These are phyloP conservation scores for Schizosaccharomyces versatilis DNA, from an alignment of 1,139 yeast species.

Conservation along the genomic window DNA sequence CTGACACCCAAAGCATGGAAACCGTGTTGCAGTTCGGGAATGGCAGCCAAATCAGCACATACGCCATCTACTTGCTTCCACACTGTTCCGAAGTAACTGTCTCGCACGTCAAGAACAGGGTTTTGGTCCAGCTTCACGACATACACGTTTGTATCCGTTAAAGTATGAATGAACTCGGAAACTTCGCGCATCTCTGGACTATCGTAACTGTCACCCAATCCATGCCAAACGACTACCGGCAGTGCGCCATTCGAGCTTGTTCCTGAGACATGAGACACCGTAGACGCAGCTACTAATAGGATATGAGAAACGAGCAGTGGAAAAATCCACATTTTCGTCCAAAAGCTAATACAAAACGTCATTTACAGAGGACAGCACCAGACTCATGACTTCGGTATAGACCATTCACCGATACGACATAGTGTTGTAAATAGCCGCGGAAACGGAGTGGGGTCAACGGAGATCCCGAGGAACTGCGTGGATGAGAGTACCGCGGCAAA, in stretches of 20 bases:
- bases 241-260: background rate
- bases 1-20: constrained; percentile 63
- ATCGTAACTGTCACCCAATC: constrained; percentile 55
- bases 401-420: too few relatives aligned
- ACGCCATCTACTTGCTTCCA: constrained; percentile 26
- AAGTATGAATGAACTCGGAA: constrained; percentile 23
- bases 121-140: constrained; percentile 32
- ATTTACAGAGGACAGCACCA: too few relatives aligned
- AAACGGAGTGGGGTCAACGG: too few relatives aligned
- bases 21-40: constrained; percentile 29
- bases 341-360: too few relatives aligned
- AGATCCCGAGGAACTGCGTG: too few relatives aligned
- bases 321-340: too few relatives aligned
- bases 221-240: constrained; percentile 68
- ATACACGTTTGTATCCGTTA: constrained; percentile 34
- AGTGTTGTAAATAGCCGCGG: too few relatives aligned
- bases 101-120: constrained; percentile 30
- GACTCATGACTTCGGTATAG: too few relatives aligned
- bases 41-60: constrained; percentile 24
- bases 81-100: constrained; percentile 39
- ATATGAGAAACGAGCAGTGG: too few relatives aligned
- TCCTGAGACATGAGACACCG: too few relatives aligned
- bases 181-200: constrained; percentile 21
- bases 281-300: too few relatives aligned
- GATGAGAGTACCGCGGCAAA: too few relatives aligned